Evolutionary conservation across 1,139 yeast species (phyloP).

Genomic region (Geotrichum citri-aurantii): DNA sequence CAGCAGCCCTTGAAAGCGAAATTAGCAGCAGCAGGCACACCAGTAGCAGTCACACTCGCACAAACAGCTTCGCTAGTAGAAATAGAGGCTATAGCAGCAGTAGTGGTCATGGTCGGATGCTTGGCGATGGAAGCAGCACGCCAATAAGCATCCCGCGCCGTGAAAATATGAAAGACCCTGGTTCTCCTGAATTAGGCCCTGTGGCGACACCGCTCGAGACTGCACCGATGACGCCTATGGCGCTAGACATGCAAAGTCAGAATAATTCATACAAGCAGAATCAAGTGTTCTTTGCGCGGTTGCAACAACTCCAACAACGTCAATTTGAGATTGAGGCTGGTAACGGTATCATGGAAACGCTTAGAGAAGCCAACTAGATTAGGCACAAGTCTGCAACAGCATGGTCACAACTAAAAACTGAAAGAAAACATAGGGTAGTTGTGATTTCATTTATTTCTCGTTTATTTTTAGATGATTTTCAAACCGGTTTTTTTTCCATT

Average conservation of each 20-base stretch:
- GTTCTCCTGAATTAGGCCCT: conserved; percentile 17
- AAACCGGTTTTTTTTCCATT: too few species aligned
- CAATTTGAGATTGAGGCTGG: background rate
- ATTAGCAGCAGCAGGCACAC: conserved; percentile 1
- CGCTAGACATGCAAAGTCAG: conserved; percentile 13
- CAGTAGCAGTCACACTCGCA: conserved; percentile 1
- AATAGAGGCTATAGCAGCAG: background rate
- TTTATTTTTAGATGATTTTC: too few species aligned
- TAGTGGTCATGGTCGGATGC: background rate
- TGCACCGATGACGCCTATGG: conserved; percentile 20
- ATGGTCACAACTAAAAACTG: too few species aligned
- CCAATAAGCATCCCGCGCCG: conserved; percentile 12
- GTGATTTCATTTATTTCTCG: too few species aligned
- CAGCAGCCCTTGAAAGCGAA: conserved; percentile 8
- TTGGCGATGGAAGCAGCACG: conserved; percentile 1
- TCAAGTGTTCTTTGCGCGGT: conserved; percentile 2
- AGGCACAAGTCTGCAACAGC: too few species aligned
- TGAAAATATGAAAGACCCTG: conserved; percentile 8
- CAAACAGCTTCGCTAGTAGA: background rate
- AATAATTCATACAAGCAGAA: conserved; percentile 2
- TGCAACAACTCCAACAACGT: conserved; percentile 5
- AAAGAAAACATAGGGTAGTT: too few species aligned
- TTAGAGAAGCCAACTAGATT: background rate
- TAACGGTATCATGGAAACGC: conserved; percentile 7
- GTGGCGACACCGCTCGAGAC: conserved; percentile 15